phyloP scores from a whole-genome alignment of 2,329 filamentous ascomycete genomes.

The Cucurbitaria berberidis region DNA sequence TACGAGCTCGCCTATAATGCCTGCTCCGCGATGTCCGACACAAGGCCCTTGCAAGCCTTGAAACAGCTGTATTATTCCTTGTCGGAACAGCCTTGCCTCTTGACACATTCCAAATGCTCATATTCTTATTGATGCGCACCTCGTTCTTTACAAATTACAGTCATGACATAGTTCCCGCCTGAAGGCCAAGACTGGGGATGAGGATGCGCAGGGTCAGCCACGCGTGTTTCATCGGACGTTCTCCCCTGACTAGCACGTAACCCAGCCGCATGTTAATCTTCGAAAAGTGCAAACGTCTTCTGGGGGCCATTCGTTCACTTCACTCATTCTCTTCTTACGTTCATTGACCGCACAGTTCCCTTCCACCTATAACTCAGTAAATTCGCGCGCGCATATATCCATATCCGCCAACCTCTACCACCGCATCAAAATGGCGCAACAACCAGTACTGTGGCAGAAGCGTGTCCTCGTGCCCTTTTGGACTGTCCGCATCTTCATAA shows the following conservation, averaged over 20 bases:
- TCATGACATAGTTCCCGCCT: background rate
- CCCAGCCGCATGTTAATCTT: constrained; percentile 18
- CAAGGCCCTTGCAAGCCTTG: constrained; percentile 1
- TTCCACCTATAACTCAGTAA: background rate
- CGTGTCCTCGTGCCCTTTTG: constrained; percentile 48
- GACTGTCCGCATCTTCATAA: constrained; percentile 41
- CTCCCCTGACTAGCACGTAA: constrained; percentile 27
- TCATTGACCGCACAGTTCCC: background rate
- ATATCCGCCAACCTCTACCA: background rate
- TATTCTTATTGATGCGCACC: background rate
- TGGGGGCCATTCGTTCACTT: background rate
- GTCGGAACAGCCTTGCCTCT: background rate
- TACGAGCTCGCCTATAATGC: background rate
- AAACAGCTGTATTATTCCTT: constrained; percentile 8
- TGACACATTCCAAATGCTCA: background rate
- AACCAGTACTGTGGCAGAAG: constrained; percentile 44
- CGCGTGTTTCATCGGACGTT: constrained; percentile 30
- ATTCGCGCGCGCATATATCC: background rate
- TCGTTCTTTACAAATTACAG: background rate
- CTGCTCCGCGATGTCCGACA: background rate
- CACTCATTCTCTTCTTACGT: constrained; percentile 2
- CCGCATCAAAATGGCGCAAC: constrained; percentile 26
- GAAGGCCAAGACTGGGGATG: constrained; percentile 13
- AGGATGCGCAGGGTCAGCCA: constrained; percentile 23
- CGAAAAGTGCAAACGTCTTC: constrained; percentile 4